These are phyloP conservation scores for Boletus semigastroideus DNA, from an alignment of 1,284 basidiomycete genomes.

Conservation along the genomic window DNA sequence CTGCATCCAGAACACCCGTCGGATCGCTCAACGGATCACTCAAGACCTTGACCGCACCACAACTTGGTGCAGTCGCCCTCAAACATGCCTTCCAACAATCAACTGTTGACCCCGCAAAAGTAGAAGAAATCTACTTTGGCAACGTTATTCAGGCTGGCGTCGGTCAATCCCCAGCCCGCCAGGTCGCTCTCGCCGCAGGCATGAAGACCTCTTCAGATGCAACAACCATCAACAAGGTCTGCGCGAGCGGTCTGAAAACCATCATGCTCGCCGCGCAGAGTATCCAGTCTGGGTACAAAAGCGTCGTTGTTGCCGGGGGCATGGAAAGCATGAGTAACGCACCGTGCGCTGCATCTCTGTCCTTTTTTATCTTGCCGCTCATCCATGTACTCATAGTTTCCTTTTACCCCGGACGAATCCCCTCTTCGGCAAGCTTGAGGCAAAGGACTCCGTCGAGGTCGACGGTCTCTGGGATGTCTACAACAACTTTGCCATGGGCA, in stretches of 20 bases:
- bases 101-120: slow-evolving; percentile 75
- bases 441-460: slow-evolving; percentile 84
- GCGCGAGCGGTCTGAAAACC: slow-evolving; percentile 94
- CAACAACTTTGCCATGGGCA: slow-evolving; percentile 95
- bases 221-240: slow-evolving; percentile 99
- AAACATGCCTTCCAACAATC: slow-evolving; percentile 86
- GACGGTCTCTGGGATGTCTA: slow-evolving; percentile 97
- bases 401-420: slow-evolving; percentile 88
- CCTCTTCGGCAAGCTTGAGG: slow-evolving; percentile 85
- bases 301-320: slow-evolving; percentile 90
- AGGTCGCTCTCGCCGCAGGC: slow-evolving; percentile 89
- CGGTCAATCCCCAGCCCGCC: slow-evolving; percentile 93
- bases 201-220: slow-evolving; percentile 87
- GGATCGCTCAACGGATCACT: slow-evolving; percentile 91
- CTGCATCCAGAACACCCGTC: slow-evolving; percentile 92
- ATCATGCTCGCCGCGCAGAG: slow-evolving; percentile 92
- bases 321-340: slow-evolving; percentile 99
- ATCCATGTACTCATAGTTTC: slow-evolving; percentile 59
- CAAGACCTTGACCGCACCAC: slow-evolving; percentile 86
- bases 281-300: slow-evolving; percentile 85
- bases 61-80: slow-evolving; percentile 87
- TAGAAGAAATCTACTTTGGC: slow-evolving; percentile 97
- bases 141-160: slow-evolving; percentile 96
- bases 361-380: slow-evolving; percentile 5
- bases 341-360: slow-evolving; percentile 55